Conservation (phyloP, 1,284 basidiomycete genomes). For the Cryptococcus floricola region DNA sequence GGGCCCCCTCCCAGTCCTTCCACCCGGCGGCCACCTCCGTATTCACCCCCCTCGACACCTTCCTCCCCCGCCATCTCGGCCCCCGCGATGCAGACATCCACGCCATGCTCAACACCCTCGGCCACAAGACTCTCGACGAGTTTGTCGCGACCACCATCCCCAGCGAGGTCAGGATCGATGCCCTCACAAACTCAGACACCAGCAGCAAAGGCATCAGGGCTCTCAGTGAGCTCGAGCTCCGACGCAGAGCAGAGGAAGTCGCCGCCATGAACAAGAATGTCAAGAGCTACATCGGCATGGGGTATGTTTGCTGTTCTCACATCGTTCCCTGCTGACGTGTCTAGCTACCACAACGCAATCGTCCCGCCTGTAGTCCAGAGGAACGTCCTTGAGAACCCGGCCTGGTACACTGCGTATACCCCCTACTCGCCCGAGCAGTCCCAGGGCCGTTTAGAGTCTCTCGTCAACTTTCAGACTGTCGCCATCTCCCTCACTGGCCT, state of each 20-base stretch:
- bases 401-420: slow-evolving; percentile 98
- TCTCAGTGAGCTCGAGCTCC: slow-evolving; percentile 82
- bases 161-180: slow-evolving; percentile 66
- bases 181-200: slow-evolving; percentile 61
- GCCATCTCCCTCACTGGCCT: slow-evolving; percentile 90
- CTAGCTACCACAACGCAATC: slow-evolving; percentile 79
- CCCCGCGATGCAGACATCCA: slow-evolving; percentile 71
- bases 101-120: slow-evolving; percentile 73
- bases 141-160: slow-evolving; percentile 81
- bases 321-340: slow-evolving; percentile 1
- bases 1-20: slow-evolving; percentile 34
- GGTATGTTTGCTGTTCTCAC: slow-evolving; percentile 43
- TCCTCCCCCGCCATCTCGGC: slow-evolving; percentile 82
- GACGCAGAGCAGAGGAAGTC: slow-evolving; percentile 69
- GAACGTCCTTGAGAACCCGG: slow-evolving; percentile 94
- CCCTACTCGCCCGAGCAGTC: slow-evolving; percentile 57
- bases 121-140: slow-evolving; percentile 78
- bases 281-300: slow-evolving; percentile 97
- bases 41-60: slow-evolving; percentile 80
- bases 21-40: slow-evolving; percentile 41
- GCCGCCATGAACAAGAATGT: slow-evolving; percentile 73
- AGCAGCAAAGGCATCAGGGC: slow-evolving; percentile 58
- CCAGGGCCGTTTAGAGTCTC: slow-evolving; percentile 79
- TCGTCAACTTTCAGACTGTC: slow-evolving; percentile 97
- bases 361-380: slow-evolving; percentile 89